A percentile compares a stretch with the other conserved stretches of the same genome.
Conservation (phyloP, 805 yeast genomes). For the Suhomyces vadensis region DNA sequence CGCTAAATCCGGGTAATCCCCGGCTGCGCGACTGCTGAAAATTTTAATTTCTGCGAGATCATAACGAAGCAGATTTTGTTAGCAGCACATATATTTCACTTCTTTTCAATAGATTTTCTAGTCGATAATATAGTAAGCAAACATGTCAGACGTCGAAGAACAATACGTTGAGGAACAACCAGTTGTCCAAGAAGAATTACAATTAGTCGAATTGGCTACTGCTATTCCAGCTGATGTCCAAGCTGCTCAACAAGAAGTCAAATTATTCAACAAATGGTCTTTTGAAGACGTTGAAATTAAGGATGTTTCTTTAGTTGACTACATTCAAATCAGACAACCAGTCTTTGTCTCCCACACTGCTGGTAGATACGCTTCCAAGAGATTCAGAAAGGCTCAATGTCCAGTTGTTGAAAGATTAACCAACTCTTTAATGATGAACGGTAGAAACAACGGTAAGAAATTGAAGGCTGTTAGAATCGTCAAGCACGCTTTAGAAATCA, state of each 20-base stretch:
- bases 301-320: slow-evolving; percentile 97
- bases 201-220: slow-evolving; percentile 86
- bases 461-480: slow-evolving; percentile 99
- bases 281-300: slow-evolving; percentile 96
- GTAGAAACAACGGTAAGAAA: slow-evolving; percentile 99
- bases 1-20: slow-evolving; percentile 17
- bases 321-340: slow-evolving; percentile 97
- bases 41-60: slow-evolving; percentile 13
- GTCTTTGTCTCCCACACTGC: slow-evolving; percentile 99
- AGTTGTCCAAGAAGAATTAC: slow-evolving; percentile 84
- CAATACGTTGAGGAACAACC: slow-evolving; percentile 55
- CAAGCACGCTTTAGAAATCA: slow-evolving; percentile 98
- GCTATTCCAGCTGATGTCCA: slow-evolving; percentile 96
- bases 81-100: background rate
- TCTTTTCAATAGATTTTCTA: slow-evolving; percentile 8
- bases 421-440: slow-evolving; percentile 99
- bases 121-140: slow-evolving; percentile 22
- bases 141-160: slow-evolving; percentile 86
- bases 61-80: slow-evolving; percentile 1
- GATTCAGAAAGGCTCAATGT: slow-evolving; percentile 99
- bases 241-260: slow-evolving; percentile 93
- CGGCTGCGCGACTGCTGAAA: slow-evolving; percentile 12
- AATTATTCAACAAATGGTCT: slow-evolving; percentile 99
- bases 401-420: slow-evolving; percentile 99
- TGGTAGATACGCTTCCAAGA: slow-evolving; percentile 98